Base-by-base conservation (phyloP, 345 rosid species). In the Brassica incana region DNA sequence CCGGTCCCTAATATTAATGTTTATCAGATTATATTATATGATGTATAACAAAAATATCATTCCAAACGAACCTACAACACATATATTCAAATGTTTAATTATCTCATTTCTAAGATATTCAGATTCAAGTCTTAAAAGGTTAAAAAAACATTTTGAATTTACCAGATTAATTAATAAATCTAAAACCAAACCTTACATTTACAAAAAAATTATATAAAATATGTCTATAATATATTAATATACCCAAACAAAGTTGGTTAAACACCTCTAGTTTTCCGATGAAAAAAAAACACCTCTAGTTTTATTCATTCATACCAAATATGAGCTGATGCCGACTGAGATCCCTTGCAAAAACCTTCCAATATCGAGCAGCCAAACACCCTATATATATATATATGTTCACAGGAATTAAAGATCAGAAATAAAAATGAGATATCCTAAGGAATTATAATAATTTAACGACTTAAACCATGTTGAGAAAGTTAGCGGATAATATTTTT, bases 311-410 rank as follows among this genome's bases (percentile, higher is more conserved):
- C 86, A 81, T 92, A 91, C 97, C 93, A 88, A 93, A 73, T 88
- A 94, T 35, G 95, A 79, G 74, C 89, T 85, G 1, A 92, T 74
- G 54, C 97, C 98, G 72, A 92, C 79, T 11, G 93, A 91, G 65
- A 81, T 81, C 76, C 98, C 97, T 20, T 88, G 85, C 69, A 85
- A 74, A n/a, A 92, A 65, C 77, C 97, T 84, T 77, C 97, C 98
- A 10, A 88, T 11, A 68, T 94, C 87, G 8, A 92, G 91, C 85
- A 78, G 81, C 90, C 85, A 87, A 56, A 85, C 78, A 74, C 60
- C 88, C 94, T 94, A 87, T 30, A 40, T 29, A 29, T 29, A 29
- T 23, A 23, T 23, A 23, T 52, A 15, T 71, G 62, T 5, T 65
- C 72, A 18, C 9, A 54, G 32, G 6, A 58, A 30, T 8, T 75